Evolutionary conservation across 306 rosid species (phyloP).

Genomic region (Astragalus glycyphyllos): DNA sequence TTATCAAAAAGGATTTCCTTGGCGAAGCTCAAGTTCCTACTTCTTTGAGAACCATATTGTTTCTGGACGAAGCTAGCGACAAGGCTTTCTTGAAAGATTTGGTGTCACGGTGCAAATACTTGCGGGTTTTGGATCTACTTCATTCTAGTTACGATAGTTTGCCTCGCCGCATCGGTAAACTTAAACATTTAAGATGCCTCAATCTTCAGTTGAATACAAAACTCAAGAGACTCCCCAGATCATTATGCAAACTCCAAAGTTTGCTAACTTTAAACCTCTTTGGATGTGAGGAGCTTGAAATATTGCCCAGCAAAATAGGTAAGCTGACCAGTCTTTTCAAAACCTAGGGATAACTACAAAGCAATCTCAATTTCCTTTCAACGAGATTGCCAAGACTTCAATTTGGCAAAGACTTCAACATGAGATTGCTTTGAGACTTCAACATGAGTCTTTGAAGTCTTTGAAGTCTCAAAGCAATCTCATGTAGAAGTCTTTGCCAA

Average conservation of each 20-base stretch:
- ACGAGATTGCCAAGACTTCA: constrained; percentile 12
- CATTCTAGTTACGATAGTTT: background rate
- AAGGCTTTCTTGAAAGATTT: constrained; percentile 4
- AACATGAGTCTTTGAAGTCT: no score
- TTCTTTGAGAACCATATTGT: background rate
- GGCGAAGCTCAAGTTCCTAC: background rate
- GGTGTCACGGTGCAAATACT: background rate
- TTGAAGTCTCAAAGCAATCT: no score
- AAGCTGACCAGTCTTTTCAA: constrained; percentile 6
- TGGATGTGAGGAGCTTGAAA: background rate
- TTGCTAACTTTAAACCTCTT: background rate
- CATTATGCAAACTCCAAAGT: background rate
- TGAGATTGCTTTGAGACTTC: no score
- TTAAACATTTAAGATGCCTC: constrained; percentile 21
- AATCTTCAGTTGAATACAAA: background rate
- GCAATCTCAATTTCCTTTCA: background rate
- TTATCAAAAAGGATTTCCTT: background rate
- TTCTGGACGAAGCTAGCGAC: background rate
- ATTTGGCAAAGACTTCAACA: no score
- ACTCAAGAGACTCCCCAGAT: background rate
- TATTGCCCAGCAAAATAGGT: constrained; percentile 4
- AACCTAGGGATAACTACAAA: background rate
- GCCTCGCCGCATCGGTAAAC: background rate
- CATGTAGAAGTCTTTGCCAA: no score
- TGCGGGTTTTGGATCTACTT: background rate